phyloP scores from a whole-genome alignment of 139 green algal genomes.

The Chlorella sorokiniana region DNA sequence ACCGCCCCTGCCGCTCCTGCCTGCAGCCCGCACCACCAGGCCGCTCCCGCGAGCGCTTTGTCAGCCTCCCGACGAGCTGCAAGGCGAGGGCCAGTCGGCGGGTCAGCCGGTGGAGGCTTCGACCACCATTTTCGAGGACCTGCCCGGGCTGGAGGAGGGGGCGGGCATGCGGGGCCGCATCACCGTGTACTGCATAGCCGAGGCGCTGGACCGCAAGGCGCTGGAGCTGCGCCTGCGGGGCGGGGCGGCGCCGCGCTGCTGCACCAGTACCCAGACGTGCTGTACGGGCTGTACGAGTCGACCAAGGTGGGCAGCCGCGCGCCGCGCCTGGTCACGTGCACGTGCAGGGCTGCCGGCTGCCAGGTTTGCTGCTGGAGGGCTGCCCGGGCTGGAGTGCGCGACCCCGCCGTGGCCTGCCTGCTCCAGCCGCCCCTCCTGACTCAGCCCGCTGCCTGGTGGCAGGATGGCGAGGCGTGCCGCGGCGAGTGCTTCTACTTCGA shows the following conservation, averaged over 20 bases:
- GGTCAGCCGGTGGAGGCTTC: background rate
- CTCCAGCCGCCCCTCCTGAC: background rate
- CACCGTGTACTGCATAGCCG: conserved; percentile 69
- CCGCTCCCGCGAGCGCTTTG: conserved; percentile 46
- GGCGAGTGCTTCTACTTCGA: conserved; percentile 73
- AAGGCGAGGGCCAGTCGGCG: conserved; percentile 4
- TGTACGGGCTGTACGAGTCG: conserved; percentile 46
- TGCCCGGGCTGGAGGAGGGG: background rate
- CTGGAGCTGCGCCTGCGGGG: conserved; percentile 34
- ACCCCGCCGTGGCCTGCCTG: too few species aligned
- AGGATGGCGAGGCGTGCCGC: background rate
- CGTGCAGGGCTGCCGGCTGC: background rate
- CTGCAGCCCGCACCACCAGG: conserved; percentile 24
- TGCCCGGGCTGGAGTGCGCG: too few species aligned
- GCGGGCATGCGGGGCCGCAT: conserved; percentile 50
- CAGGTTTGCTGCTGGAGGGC: too few species aligned
- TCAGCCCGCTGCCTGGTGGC: background rate
- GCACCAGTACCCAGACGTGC: conserved; percentile 56
- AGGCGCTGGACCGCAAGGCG: conserved; percentile 53
- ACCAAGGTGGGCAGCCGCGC: conserved; percentile 10
- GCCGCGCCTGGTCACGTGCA: background rate
- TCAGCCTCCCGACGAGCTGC: conserved; percentile 62
- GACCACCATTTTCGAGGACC: conserved; percentile 49
- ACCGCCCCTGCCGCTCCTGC: background rate
- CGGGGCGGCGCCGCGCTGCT: conserved; percentile 6